Conservation (phyloP, 805 yeast genomes). For the Candida insectorum region DNA sequence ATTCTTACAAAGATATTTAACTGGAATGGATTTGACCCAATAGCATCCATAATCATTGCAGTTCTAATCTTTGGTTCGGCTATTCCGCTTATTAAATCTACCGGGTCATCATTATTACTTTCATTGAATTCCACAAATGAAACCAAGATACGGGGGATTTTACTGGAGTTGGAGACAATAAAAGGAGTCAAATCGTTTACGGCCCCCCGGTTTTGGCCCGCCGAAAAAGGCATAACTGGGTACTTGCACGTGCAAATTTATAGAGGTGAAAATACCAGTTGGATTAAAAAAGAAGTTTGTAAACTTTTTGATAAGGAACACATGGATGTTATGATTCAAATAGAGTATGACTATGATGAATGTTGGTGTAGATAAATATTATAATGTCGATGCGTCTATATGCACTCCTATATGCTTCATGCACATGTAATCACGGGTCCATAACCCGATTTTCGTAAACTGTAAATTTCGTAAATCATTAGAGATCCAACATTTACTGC, state of each 20-base stretch:
- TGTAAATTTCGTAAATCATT: too few relatives aligned
- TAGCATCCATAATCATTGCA: constrained; percentile 88
- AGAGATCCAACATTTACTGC: too few relatives aligned
- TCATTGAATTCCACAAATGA: constrained; percentile 61
- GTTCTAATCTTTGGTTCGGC: constrained; percentile 76
- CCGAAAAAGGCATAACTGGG: constrained; percentile 41
- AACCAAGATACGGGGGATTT: constrained; percentile 54
- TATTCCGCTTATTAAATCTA: constrained; percentile 75
- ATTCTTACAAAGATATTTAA: constrained; percentile 61
- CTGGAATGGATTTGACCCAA: constrained; percentile 84
- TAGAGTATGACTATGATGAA: constrained; percentile 58
- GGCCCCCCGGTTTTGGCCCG: constrained; percentile 90
- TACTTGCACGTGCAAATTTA: constrained; percentile 76
- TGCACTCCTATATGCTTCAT: too few relatives aligned
- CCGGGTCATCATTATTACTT: constrained; percentile 70
- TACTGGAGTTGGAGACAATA: constrained; percentile 64
- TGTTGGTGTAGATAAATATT: constrained; percentile 74
- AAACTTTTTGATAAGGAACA: constrained; percentile 47
- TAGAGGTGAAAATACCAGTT: constrained; percentile 61
- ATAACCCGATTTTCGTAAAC: too few relatives aligned
- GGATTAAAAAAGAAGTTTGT: constrained; percentile 58
- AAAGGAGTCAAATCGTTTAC: constrained; percentile 84
- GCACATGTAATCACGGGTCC: too few relatives aligned
- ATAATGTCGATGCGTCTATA: too few relatives aligned
- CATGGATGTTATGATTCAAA: constrained; percentile 61